These are phyloP conservation scores for Ogataea minuta DNA, from an alignment of 805 yeast species.

Conservation along the genomic window DNA sequence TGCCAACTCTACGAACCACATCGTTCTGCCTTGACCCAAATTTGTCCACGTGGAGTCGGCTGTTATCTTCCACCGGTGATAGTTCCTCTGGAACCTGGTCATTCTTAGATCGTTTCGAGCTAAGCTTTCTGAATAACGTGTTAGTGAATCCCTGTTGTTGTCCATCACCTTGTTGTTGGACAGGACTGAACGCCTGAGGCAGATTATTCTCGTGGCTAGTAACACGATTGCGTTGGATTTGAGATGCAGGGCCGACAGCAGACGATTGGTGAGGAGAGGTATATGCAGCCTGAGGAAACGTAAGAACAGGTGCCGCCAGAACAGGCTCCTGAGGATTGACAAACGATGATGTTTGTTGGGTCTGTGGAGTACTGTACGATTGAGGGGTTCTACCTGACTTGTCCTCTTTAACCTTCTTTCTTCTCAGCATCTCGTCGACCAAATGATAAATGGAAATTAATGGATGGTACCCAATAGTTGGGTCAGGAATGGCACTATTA, in stretches of 20 bases:
- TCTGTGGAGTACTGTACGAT: slow-evolving; percentile 16
- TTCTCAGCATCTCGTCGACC: slow-evolving; percentile 77
- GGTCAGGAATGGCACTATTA: slow-evolving; percentile 51
- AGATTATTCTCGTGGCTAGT: slow-evolving; percentile 12
- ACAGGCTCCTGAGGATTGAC: slow-evolving; percentile 14
- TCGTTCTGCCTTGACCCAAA: slow-evolving; percentile 19
- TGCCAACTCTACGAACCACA: slow-evolving; percentile 55
- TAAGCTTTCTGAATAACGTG: slow-evolving; percentile 34
- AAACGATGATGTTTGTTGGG: slow-evolving; percentile 15
- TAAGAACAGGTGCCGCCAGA: slow-evolving; percentile 28
- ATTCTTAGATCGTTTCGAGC: slow-evolving; percentile 28
- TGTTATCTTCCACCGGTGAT: slow-evolving; percentile 16
- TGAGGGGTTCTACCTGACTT: slow-evolving; percentile 30
- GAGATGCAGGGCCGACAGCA: slow-evolving; percentile 21
- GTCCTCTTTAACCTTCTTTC: slow-evolving; percentile 62
- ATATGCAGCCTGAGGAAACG: slow-evolving; percentile 43
- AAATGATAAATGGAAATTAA: slow-evolving; percentile 80
- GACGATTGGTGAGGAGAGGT: slow-evolving; percentile 35
- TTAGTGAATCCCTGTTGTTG: slow-evolving; percentile 22
- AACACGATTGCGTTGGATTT: slow-evolving; percentile 19
- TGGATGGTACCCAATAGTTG: slow-evolving; percentile 87
- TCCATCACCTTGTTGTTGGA: slow-evolving; percentile 18
- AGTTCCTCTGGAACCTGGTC: slow-evolving; percentile 21
- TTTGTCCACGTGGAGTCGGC: slow-evolving; percentile 17
- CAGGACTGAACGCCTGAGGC: slow-evolving; percentile 15